Base-by-base conservation (phyloP, 2,329 filamentous ascomycete genomes). In the Penicillium digitatum region DNA sequence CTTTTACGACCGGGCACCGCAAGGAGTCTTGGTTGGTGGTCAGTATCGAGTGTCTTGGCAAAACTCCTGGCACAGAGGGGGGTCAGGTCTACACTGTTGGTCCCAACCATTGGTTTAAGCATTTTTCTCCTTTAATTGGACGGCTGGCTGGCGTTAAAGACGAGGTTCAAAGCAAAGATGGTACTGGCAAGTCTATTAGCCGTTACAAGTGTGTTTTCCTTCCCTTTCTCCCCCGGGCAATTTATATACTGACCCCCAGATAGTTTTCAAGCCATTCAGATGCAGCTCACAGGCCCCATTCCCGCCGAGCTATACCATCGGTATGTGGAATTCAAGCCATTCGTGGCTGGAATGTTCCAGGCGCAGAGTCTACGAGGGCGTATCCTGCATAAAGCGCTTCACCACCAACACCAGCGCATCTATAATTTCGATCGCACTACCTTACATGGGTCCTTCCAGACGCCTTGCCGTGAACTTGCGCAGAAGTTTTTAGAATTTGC, bases 241-340 rank as follows among this genome's bases (percentile, higher is more conserved):
- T 24, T 16, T 32, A 43, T n/a, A 38, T 31, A 34, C 58, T 52
- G 44, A 57, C 51, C 22, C 29, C 18, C 18, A 7, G 42, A 63
- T 66, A 92, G 89, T 72, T 97, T 97, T 74, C 92, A 96, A 79
- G 89, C 93, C 37, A 92, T 90, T 70, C 88, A 96, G 71, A 86
- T 96, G 66, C 93, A 96, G 70, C 81, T 97, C 8, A 80, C 82
- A 43, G 93, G 93, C 0, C 93, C 93, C 0, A 87, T 94, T 0
- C 92, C 93, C 0, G 78, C 84, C 2, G 79, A 85, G 58, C 79
- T 97, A 32, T 96, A 96, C 71, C 92, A 96, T 71, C 88, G 91
- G 62, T 97, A 88, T 68, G 92, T 96, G 54, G 92, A 95, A 71
- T 96, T 96, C 74, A 88, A 86, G 54, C 91, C 92, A 26, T 90